Conservation (phyloP, 345 rosid genomes). For the Lepidium sativum region DNA sequence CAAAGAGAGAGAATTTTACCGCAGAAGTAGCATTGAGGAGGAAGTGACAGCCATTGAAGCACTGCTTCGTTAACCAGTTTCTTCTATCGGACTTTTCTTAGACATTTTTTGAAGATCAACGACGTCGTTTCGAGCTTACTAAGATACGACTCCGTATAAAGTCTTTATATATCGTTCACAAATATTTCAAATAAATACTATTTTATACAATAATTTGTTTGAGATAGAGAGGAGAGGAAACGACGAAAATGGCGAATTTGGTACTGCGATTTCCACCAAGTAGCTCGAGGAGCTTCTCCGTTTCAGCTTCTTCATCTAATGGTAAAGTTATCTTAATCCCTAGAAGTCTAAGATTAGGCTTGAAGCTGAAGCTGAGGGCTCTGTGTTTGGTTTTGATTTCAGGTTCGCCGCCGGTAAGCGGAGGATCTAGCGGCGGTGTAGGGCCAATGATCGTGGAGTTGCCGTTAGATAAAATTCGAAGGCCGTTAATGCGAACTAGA, state of each 20-base stretch:
- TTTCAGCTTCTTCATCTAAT: constrained; percentile 55
- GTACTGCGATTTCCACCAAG: constrained; percentile 32
- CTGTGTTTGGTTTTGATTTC: neutral
- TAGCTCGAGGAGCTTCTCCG: constrained; percentile 42
- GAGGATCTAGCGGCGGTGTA: constrained; percentile 21
- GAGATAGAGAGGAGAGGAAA: neutral
- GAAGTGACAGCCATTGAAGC: constrained; percentile 39
- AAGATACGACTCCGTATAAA: neutral
- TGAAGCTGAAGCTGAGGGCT: neutral
- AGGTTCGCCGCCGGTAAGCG: constrained; percentile 30
- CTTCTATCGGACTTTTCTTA: neutral
- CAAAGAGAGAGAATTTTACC: constrained; percentile 27
- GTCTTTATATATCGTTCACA: constrained; percentile 19
- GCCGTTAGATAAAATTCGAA: constrained; percentile 64
- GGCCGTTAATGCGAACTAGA: constrained; percentile 83
- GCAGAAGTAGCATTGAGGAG: constrained; percentile 44
- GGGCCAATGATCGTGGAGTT: constrained; percentile 71
- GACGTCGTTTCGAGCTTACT: neutral
- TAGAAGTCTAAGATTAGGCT: neutral
- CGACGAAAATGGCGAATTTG: constrained; percentile 50
- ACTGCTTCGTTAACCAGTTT: neutral
- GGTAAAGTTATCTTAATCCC: constrained; percentile 26
- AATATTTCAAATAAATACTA: neutral
- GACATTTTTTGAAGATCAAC: neutral
- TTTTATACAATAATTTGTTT: neutral